phyloP scores from a whole-genome alignment of 441 rosid species.

The Pelargonium cotyledonis region DNA sequence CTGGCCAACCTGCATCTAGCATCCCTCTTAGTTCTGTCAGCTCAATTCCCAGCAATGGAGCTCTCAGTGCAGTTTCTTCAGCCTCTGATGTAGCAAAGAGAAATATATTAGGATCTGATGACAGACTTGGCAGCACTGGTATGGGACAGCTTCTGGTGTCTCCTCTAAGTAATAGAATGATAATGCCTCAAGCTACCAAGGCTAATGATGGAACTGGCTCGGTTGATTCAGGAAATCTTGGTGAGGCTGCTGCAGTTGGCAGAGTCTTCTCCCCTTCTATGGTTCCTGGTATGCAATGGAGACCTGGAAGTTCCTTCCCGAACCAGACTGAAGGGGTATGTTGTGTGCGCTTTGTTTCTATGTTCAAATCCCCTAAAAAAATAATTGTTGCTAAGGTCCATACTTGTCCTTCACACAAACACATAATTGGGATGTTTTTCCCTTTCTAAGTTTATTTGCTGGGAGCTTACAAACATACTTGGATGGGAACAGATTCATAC shows the following conservation, averaged over 20 bases:
- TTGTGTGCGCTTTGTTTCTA: constrained; percentile 1
- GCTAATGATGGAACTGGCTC: constrained; percentile 57
- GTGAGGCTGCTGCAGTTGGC: constrained; percentile 48
- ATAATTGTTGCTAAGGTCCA: too few relatives aligned
- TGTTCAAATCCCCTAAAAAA: too few relatives aligned
- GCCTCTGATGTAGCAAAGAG: constrained; percentile 72
- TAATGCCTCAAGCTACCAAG: constrained; percentile 70
- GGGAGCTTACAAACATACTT: neutral
- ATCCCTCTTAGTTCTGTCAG: constrained; percentile 53
- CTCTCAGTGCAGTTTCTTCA: constrained; percentile 55
- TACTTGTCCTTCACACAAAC: neutral
- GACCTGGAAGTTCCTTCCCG: constrained; percentile 87
- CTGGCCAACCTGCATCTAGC: constrained; percentile 58
- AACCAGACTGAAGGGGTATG: constrained; percentile 76
- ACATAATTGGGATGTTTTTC: neutral
- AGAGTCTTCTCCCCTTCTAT: constrained; percentile 80
- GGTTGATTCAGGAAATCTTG: constrained; percentile 53
- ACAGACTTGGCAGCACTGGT: constrained; percentile 56
- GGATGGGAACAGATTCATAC: neutral
- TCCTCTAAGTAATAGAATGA: constrained; percentile 66
- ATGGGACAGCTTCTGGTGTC: constrained; percentile 53
- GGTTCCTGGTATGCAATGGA: constrained; percentile 83
- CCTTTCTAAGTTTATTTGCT: neutral
- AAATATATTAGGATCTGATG: constrained; percentile 78
- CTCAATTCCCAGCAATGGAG: constrained; percentile 48